A percentile compares a stretch with the other conserved stretches of the same genome.
phyloP scores from a whole-genome alignment of 768 basidiomycete species.

The Hemileccinum rubropunctum region DNA sequence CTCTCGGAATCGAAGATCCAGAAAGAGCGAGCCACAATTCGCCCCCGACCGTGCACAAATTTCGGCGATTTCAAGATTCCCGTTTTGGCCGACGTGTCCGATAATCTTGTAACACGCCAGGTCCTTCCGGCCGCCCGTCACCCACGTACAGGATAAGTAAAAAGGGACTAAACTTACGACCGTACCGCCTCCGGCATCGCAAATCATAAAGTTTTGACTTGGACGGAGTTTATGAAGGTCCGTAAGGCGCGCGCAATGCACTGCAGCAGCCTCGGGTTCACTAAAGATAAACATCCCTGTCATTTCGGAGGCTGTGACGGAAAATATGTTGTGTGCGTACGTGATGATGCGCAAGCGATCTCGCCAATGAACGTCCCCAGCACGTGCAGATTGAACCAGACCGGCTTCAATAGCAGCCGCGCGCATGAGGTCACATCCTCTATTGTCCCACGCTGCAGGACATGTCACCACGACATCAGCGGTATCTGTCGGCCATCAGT shows the following conservation, averaged over 20 bases:
- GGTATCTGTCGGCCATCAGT: conserved; percentile 47
- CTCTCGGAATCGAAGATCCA: conserved; percentile 83
- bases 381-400: conserved; percentile 67
- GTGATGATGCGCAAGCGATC: conserved; percentile 84
- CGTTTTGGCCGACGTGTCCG: conserved; percentile 71
- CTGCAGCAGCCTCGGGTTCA: conserved; percentile 84
- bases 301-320: neutral
- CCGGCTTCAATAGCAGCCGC: conserved; percentile 80
- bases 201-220: conserved; percentile 88
- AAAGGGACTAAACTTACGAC: conserved; percentile 42
- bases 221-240: conserved; percentile 76
- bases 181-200: conserved; percentile 86
- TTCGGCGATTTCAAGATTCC: conserved; percentile 87
- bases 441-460: conserved; percentile 89
- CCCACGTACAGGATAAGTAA: neutral
- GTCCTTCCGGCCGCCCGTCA: conserved; percentile 25
- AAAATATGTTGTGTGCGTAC: conserved; percentile 27
- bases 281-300: conserved; percentile 31
- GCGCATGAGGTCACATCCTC: conserved; percentile 82
- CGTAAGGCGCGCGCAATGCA: conserved; percentile 82
- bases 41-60: conserved; percentile 85
- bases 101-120: conserved; percentile 73
- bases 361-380: conserved; percentile 73
- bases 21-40: conserved; percentile 84
- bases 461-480: conserved; percentile 87